These are phyloP conservation scores for Hypoxylon sp. DNA, from an alignment of 2,329 filamentous ascomycete genomes.

Conservation along the genomic window DNA sequence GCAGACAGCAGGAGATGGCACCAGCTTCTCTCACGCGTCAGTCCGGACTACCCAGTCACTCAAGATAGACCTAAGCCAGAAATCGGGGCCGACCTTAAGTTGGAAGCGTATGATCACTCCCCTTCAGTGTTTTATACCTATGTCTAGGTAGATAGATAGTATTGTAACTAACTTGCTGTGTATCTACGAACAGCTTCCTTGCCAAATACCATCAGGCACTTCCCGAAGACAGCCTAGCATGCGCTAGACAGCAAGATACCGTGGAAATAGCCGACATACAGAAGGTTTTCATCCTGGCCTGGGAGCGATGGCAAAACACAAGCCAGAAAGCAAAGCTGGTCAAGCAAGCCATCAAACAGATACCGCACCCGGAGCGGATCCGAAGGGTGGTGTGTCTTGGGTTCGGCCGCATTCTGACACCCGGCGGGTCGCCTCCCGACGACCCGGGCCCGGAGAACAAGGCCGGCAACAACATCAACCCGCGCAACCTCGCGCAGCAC, in stretches of 20 bases:
- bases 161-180: no score
- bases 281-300: conserved; percentile 5
- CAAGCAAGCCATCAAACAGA: conserved; percentile 17
- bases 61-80: conserved; percentile 15
- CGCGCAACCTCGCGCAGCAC: conserved; percentile 25
- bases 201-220: conserved; percentile 6
- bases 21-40: no score
- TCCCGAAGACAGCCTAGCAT: not conserved
- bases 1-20: no score
- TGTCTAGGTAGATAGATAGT: no score
- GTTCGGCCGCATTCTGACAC: conserved; percentile 11
- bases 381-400: conserved; percentile 28
- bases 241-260: not conserved
- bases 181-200: conserved; percentile 12
- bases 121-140: not conserved
- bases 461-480: not conserved
- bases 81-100: conserved; percentile 2
- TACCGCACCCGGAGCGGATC: conserved; percentile 20
- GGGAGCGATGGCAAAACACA: conserved; percentile 17
- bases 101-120: conserved; percentile 6
- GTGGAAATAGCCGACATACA: conserved; percentile 9
- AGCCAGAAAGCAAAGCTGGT: conserved; percentile 12
- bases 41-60: conserved; percentile 7
- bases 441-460: not conserved
- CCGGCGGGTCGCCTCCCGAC: not conserved